These are phyloP conservation scores for Cladosporium oxysporum DNA, from an alignment of 2,329 filamentous ascomycete species.

Conservation along the genomic window DNA sequence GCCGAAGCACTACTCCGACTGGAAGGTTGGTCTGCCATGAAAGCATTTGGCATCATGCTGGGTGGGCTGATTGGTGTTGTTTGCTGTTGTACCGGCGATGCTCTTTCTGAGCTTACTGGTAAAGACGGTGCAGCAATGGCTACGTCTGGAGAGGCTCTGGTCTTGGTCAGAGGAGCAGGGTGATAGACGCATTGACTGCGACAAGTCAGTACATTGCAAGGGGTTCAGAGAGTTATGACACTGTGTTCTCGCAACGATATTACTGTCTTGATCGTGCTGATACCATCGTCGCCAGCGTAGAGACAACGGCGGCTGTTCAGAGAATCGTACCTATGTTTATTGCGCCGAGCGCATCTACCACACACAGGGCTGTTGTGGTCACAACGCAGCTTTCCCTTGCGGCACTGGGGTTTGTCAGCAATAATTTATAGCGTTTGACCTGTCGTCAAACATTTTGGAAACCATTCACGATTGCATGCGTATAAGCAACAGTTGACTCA, in stretches of 20 bases:
- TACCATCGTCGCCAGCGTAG: background rate
- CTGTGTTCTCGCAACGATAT: background rate
- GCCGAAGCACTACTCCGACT: background rate
- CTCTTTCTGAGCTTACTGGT: background rate
- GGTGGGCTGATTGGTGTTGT: background rate
- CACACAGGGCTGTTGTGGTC: constrained; percentile 37
- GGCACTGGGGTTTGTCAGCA: constrained; percentile 27
- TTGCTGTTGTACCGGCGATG: constrained; percentile 4
- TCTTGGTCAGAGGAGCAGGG: constrained; percentile 37
- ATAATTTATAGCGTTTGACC: background rate
- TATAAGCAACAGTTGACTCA: constrained; percentile 22
- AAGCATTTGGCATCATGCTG: background rate
- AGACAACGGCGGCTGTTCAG: background rate
- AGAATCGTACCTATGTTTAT: constrained; percentile 25
- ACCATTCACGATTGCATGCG: background rate
- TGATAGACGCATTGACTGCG: constrained; percentile 38
- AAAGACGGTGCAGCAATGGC: background rate
- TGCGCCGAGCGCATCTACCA: constrained; percentile 36
- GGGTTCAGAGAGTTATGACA: background rate
- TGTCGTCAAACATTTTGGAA: background rate
- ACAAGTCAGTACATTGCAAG: background rate
- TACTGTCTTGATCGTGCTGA: background rate
- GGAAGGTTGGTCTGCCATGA: constrained; percentile 5
- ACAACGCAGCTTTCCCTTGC: constrained; percentile 39
- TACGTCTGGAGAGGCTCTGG: constrained; percentile 6